Evolutionary conservation across 495 filamentous ascomycete genomes (phyloP).

Genomic region (Neurospora sp.): DNA sequence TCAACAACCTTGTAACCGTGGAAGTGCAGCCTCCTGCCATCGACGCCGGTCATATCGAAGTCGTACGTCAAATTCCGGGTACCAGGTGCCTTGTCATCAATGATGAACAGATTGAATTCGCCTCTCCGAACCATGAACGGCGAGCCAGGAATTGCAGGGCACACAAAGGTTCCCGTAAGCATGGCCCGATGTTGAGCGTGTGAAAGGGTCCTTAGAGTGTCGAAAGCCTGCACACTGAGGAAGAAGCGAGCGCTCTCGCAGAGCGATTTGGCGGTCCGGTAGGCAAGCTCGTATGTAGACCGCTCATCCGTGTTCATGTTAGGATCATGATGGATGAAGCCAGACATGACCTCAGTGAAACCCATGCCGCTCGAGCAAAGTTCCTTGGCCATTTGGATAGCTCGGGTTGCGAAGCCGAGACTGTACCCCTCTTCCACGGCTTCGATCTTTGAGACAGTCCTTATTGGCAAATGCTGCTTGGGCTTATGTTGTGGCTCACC

Average conservation of each 20-base stretch:
- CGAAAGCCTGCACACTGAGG: conserved; percentile 47
- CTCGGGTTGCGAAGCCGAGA: conserved; percentile 25
- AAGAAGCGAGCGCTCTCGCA: conserved; percentile 51
- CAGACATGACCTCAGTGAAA: conserved; percentile 57
- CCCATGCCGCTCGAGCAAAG: conserved; percentile 39
- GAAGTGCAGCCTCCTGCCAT: conserved; percentile 43
- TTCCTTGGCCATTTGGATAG: conserved; percentile 33
- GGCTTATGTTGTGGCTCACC: conserved; percentile 29
- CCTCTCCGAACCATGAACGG: conserved; percentile 53
- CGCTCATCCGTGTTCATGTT: conserved; percentile 34
- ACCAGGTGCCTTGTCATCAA: conserved; percentile 43
- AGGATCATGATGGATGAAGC: conserved; percentile 44
- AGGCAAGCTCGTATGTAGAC: conserved; percentile 46
- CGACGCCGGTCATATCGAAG: conserved; percentile 46
- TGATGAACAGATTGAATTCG: conserved; percentile 48
- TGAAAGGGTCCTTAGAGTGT: conserved; percentile 31
- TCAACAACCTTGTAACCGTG: conserved; percentile 55
- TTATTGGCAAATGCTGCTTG: background rate
- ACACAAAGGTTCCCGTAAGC: conserved; percentile 55
- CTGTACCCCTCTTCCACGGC: conserved; percentile 22
- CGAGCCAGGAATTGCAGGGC: conserved; percentile 42
- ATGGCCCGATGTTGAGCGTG: conserved; percentile 42
- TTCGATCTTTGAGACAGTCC: conserved; percentile 4
- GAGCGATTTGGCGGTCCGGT: conserved; percentile 38
- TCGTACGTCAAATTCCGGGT: conserved; percentile 51